Conservation (phyloP, 148 eudicot genomes). For the Dysphania ambrosioides region DNA sequence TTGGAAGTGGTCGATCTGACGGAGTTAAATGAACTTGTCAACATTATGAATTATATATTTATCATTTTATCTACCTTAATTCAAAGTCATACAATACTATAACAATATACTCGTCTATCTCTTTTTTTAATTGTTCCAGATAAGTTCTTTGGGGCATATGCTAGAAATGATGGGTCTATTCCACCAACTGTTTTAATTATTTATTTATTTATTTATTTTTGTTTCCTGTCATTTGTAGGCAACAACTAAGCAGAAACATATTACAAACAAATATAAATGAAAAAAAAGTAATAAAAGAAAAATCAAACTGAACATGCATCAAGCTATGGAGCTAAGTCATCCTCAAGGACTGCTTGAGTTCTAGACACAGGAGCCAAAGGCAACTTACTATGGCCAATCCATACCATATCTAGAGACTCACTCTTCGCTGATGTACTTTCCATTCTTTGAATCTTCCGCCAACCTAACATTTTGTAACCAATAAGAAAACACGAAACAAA, state of each 20-base stretch:
- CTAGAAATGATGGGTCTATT: conserved; percentile 20
- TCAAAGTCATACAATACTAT: conserved; percentile 11
- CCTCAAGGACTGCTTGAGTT: conserved; percentile 65
- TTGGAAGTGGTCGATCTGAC: conserved; percentile 7
- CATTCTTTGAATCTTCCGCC: conserved; percentile 42
- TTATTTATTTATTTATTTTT: not conserved
- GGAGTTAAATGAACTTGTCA: conserved; percentile 2
- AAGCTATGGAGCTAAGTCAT: conserved; percentile 55
- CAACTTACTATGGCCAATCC: conserved; percentile 66
- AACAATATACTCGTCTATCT: not conserved
- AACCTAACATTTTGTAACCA: conserved; percentile 21
- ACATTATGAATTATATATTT: not conserved
- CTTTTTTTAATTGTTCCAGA: not conserved
- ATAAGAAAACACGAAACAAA: conserved; percentile 25
- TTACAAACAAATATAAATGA: not conserved
- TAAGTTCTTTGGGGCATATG: conserved; percentile 4
- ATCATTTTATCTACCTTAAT: no score
- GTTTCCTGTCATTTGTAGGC: conserved; percentile 1
- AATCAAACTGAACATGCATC: not conserved
- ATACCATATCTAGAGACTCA: conserved; percentile 46
- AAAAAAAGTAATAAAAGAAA: no score
- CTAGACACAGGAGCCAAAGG: conserved; percentile 68
- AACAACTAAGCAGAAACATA: conserved; percentile 2
- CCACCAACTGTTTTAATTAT: conserved; percentile 21
- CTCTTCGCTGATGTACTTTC: conserved; percentile 50